Evolutionary conservation across 306 rosid species (phyloP).

Genomic region (Vicia villosa): DNA sequence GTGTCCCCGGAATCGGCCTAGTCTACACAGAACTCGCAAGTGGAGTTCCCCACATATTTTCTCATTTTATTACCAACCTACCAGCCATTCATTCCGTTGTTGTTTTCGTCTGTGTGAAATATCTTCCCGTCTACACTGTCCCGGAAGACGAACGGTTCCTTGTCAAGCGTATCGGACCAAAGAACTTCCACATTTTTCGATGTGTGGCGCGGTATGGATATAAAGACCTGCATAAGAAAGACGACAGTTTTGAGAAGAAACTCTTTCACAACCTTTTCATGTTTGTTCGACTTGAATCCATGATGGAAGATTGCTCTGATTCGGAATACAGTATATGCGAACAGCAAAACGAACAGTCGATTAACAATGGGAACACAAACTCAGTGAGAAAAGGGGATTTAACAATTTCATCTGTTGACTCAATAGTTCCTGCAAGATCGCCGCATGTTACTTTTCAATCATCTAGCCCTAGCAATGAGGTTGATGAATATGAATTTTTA

Average conservation of each 20-base stretch:
- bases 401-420: constrained; percentile 59
- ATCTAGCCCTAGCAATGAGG: constrained; percentile 50
- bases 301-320: constrained; percentile 92
- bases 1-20: constrained; percentile 92
- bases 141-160: constrained; percentile 95
- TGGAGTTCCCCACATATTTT: constrained; percentile 93
- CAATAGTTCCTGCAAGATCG: constrained; percentile 57
- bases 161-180: constrained; percentile 85
- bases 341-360: constrained; percentile 49
- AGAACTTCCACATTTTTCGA: constrained; percentile 85
- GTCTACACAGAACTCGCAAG: constrained; percentile 94
- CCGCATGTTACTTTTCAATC: constrained; percentile 48
- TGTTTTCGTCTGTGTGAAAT: constrained; percentile 87
- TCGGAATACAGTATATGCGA: constrained; percentile 68
- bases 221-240: constrained; percentile 83
- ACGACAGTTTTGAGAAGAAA: constrained; percentile 81
- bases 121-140: constrained; percentile 89
- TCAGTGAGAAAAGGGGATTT: constrained; percentile 40
- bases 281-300: constrained; percentile 71
- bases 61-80: constrained; percentile 94
- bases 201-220: constrained; percentile 93
- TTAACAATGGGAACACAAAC: constrained; percentile 42
- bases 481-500: constrained; percentile 75
- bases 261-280: constrained; percentile 71
- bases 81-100: constrained; percentile 96